Evolutionary conservation across 495 filamentous ascomycete genomes (phyloP).

Genomic region (Letharia lupina): DNA sequence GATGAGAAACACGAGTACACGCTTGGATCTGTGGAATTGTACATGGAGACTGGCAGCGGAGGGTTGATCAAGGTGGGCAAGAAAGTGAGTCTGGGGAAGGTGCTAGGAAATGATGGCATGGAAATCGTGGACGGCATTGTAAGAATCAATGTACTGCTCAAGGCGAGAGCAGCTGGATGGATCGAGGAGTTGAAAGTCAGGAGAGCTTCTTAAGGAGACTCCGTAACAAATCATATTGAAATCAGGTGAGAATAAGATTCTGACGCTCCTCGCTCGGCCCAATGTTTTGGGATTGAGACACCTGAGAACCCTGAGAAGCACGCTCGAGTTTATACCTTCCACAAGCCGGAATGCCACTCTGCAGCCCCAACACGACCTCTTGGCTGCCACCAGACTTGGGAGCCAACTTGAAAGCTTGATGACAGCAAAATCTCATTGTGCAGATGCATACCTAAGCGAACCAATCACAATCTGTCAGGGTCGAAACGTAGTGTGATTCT

Average conservation of each 20-base stretch:
- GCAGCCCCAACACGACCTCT: background rate
- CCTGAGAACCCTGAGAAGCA: background rate
- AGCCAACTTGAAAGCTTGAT: background rate
- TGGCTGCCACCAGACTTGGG: background rate
- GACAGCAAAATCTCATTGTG: conserved; percentile 1
- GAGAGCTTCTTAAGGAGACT: conserved; percentile 33
- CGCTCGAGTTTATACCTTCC: background rate
- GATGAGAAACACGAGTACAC: conserved; percentile 62
- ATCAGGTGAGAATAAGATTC: too few relatives aligned
- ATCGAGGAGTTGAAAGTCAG: conserved; percentile 73
- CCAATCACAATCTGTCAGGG: background rate
- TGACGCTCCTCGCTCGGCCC: background rate
- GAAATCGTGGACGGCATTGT: conserved; percentile 84
- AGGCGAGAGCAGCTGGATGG: conserved; percentile 56
- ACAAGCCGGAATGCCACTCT: background rate
- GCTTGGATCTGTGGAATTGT: conserved; percentile 65
- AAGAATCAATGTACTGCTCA: conserved; percentile 70
- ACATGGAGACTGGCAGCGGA: conserved; percentile 69
- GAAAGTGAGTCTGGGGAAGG: conserved; percentile 67
- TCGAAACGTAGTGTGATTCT: background rate
- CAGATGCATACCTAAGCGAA: conserved; percentile 1
- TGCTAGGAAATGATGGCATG: conserved; percentile 63
- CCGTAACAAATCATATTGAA: background rate
- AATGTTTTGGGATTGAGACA: background rate
- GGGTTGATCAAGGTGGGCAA: conserved; percentile 86